Percentiles rank a stretch among this genome's conserved stretches.
Conservation (phyloP, 495 filamentous ascomycete genomes). For the Clohesyomyces aquaticus region DNA sequence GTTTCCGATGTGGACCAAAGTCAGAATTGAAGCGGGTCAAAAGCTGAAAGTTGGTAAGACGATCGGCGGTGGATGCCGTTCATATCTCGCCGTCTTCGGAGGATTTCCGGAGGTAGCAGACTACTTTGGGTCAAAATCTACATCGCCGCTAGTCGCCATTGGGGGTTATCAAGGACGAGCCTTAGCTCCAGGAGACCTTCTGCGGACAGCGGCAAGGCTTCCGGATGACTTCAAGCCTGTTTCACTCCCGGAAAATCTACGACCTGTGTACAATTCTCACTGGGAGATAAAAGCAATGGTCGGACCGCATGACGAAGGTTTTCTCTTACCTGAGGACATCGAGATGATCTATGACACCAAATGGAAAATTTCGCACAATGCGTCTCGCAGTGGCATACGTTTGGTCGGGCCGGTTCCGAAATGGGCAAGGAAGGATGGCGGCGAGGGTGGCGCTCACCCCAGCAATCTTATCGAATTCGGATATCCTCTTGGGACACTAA, state of each 20-base stretch:
- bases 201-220: conserved; percentile 48
- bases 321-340: conserved; percentile 55
- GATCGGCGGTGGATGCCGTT: conserved; percentile 56
- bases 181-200: conserved; percentile 57
- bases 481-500: conserved; percentile 58
- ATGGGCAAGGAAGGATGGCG: conserved; percentile 62
- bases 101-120: conserved; percentile 60
- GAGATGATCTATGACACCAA: conserved; percentile 59
- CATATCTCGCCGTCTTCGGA: conserved; percentile 63
- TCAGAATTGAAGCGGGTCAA: conserved; percentile 56
- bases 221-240: conserved; percentile 41
- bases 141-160: conserved; percentile 57
- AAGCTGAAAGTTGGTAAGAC: conserved; percentile 59
- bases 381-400: conserved; percentile 60
- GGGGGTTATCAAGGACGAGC: conserved; percentile 64
- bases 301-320: conserved; percentile 62
- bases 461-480: conserved; percentile 64
- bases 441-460: conserved; percentile 64
- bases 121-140: conserved; percentile 64
- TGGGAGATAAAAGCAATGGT: conserved; percentile 57
- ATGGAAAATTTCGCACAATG: conserved; percentile 64
- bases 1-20: conserved; percentile 58
- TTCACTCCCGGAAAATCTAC: conserved; percentile 48
- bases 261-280: conserved; percentile 51
- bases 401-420: conserved; percentile 59